A percentile compares a stretch with the other conserved stretches of the same genome.
These are phyloP conservation scores for Rhynchosporium agropyri DNA, from an alignment of 2,329 filamentous ascomycete species.

Conservation along the genomic window DNA sequence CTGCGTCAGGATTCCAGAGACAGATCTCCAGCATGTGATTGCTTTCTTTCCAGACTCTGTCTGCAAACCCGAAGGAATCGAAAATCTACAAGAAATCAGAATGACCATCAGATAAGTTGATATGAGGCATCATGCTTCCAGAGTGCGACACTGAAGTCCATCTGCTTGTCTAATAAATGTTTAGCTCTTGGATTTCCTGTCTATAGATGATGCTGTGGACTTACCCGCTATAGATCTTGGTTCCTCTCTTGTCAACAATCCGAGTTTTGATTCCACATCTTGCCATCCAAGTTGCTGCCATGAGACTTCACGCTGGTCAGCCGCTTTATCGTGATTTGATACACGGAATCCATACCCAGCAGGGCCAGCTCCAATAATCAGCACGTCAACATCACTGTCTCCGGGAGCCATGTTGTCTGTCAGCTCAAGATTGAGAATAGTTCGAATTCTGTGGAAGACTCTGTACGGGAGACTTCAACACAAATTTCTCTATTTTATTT, in stretches of 20 bases:
- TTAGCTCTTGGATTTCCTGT: background rate
- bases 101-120: conserved; percentile 55
- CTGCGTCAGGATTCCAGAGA: conserved; percentile 62
- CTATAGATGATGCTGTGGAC: background rate
- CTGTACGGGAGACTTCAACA: too few relatives aligned
- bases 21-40: conserved; percentile 70
- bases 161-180: conserved; percentile 58
- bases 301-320: conserved; percentile 41
- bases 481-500: too few relatives aligned
- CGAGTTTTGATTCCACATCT: conserved; percentile 51
- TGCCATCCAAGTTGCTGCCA: conserved; percentile 54
- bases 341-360: too few relatives aligned
- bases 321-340: too few relatives aligned
- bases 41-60: conserved; percentile 65
- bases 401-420: too few relatives aligned
- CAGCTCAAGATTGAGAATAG: too few relatives aligned
- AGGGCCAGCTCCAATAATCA: too few relatives aligned
- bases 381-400: too few relatives aligned
- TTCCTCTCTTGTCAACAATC: conserved; percentile 50
- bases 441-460: too few relatives aligned
- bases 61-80: conserved; percentile 69
- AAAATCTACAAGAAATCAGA: conserved; percentile 61
- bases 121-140: conserved; percentile 60
- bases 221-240: conserved; percentile 39
- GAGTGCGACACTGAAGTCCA: conserved; percentile 60